Base-by-base conservation (phyloP, 2,329 filamentous ascomycete genomes). In the Saccharata proteae region DNA sequence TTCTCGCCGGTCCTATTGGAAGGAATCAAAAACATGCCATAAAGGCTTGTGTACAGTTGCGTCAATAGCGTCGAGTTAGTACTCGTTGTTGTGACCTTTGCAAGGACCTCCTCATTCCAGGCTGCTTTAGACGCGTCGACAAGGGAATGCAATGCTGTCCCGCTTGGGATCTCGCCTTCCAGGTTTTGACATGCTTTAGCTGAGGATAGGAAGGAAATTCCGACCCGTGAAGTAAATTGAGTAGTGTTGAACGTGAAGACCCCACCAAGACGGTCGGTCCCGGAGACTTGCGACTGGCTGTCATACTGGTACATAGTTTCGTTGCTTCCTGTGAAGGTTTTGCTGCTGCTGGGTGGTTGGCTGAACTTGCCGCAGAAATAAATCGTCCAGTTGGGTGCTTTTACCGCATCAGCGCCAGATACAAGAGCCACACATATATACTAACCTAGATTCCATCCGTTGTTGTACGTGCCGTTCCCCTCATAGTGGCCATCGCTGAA, bases 1-100 rank as follows among this genome's bases (percentile, higher is more conserved):
- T 81, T 83, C 46, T 82, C 78, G 0, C 74, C 76, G 0, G 76
- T 80, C 38, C 74, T 71, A 46, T 82, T 79, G 1, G 74, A 76
- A 0, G 77, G 77, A 20, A 80, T 67, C 8, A 81, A 51, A 36
- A 74, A 69, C 69, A 78, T 77, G 41, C 77, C 76, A 44, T 81
- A 82, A 19, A 83, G 48, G 0, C 73, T 74, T 0, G 71, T 71
- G 53, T 83, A 83, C 3, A 83, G 58, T 16, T 80, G 57, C 29
- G 65, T 57, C 6, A 79, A 55, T 27, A 70, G 74, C 0, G 62
- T 65, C 10, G 51, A 46, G 43, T 77, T 64, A 5, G 61, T 67
- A 29, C 70, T 69, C 0, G 65, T 67, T 0, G 75, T 75, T 0
- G 69, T 70, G 18, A 82, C 60, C 43, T 77, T 80, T 37, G 65